A percentile compares a stretch with the other conserved stretches of the same genome.
Conservation (phyloP, 345 rosid genomes). For the Citrus maxima region DNA sequence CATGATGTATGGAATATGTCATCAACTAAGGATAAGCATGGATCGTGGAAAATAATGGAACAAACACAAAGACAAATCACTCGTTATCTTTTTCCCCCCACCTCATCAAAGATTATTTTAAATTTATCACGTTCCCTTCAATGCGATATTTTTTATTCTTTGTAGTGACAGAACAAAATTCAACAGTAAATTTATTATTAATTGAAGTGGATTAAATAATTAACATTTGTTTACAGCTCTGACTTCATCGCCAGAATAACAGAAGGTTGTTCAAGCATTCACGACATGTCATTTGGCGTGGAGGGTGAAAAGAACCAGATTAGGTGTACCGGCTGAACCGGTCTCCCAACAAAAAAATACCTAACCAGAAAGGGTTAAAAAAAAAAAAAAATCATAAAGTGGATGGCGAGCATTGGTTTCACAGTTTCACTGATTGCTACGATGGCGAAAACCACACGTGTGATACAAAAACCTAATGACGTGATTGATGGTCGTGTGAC, state of each 20-base stretch:
- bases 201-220: no score
- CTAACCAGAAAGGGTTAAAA: neutral
- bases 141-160: neutral
- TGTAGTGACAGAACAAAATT: no score
- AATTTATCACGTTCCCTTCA: neutral
- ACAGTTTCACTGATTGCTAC: neutral
- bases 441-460: neutral
- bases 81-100: neutral
- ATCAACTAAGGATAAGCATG: no score
- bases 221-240: no score
- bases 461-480: neutral
- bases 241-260: no score
- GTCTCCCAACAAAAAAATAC: neutral
- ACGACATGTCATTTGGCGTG: neutral
- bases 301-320: neutral
- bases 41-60: neutral
- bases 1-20: no score
- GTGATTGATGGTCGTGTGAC: neutral
- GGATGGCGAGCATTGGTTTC: neutral
- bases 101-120: no score
- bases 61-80: neutral
- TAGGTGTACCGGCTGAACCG: neutral
- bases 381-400: neutral
- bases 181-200: no score
- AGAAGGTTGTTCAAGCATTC: no score